Evolutionary conservation across 306 rosid species (phyloP).

Genomic region (Pachyrhizus erosus): DNA sequence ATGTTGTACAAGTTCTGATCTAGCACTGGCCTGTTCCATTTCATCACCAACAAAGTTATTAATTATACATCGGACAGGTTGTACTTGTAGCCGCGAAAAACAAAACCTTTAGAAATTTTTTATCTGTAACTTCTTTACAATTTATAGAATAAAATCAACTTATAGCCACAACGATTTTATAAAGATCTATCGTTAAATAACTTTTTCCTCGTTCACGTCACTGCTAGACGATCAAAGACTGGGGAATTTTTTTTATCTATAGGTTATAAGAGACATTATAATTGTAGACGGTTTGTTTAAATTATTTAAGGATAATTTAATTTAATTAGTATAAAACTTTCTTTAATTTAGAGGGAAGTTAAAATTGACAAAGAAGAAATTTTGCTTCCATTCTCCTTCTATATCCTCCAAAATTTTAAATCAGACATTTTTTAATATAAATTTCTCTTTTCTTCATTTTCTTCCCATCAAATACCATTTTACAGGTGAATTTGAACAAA

Average conservation of each 20-base stretch:
- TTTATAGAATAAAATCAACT: not conserved
- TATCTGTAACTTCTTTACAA: not conserved
- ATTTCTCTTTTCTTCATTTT: not conserved
- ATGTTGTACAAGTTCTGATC: slow-evolving; percentile 90
- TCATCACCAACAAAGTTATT: slow-evolving; percentile 26
- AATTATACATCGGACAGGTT: not conserved
- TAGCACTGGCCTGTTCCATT: slow-evolving; percentile 84
- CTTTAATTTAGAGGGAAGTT: not conserved
- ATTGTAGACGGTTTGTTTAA: too few relatives aligned
- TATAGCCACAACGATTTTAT: not conserved
- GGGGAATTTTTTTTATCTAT: not conserved
- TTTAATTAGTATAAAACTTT: too few relatives aligned
- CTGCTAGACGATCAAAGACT: not conserved
- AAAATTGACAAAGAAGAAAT: not conserved
- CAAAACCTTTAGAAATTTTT: not conserved
- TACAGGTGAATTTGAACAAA: not conserved
- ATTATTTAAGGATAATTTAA: too few relatives aligned
- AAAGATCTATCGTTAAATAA: not conserved
- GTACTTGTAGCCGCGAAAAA: not conserved
- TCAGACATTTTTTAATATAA: not conserved
- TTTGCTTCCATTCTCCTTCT: not conserved
- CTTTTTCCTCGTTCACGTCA: not conserved
- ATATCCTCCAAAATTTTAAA: not conserved
- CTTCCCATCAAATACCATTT: not conserved
- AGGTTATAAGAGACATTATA: too few relatives aligned